Evolutionary conservation across 805 yeast genomes (phyloP).

Genomic region (Yarrowia sp.): DNA sequence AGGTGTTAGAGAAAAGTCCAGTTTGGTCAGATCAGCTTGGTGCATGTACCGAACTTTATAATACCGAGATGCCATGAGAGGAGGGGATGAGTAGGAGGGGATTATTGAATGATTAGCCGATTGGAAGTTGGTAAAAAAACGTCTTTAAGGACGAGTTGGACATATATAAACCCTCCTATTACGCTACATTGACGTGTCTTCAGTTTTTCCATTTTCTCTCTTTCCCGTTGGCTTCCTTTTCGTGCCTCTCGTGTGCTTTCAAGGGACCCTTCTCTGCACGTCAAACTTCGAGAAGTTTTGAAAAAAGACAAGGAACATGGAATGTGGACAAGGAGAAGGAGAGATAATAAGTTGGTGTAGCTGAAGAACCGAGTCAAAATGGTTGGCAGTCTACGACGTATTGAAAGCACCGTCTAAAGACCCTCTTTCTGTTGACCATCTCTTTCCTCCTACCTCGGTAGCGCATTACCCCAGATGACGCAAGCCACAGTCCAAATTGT

Average conservation of each 20-base stretch:
- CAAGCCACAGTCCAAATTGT: constrained; percentile 36
- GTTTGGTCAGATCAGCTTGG: constrained; percentile 5
- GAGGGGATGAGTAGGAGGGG: no score
- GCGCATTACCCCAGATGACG: constrained; percentile 31
- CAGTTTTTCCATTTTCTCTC: no score
- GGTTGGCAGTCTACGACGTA: background rate
- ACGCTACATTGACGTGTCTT: no score
- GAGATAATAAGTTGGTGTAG: background rate
- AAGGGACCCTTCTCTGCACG: constrained; percentile 21
- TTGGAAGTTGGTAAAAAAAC: no score
- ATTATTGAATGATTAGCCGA: no score
- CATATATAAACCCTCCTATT: no score
- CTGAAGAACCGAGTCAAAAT: background rate
- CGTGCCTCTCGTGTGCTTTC: background rate
- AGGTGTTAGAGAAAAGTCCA: background rate
- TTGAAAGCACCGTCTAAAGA: no score
- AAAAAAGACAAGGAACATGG: no score
- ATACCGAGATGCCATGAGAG: background rate
- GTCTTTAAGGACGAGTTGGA: no score
- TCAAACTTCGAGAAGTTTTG: constrained; percentile 8
- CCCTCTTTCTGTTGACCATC: background rate
- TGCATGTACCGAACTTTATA: constrained; percentile 3
- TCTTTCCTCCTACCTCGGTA: background rate
- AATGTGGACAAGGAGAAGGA: background rate
- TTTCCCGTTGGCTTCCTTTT: background rate